Evolutionary conservation across 495 filamentous ascomycete species (phyloP), one percentile per base, ranked within the genome.

Genomic region (Cetradonia linearis): DNA sequence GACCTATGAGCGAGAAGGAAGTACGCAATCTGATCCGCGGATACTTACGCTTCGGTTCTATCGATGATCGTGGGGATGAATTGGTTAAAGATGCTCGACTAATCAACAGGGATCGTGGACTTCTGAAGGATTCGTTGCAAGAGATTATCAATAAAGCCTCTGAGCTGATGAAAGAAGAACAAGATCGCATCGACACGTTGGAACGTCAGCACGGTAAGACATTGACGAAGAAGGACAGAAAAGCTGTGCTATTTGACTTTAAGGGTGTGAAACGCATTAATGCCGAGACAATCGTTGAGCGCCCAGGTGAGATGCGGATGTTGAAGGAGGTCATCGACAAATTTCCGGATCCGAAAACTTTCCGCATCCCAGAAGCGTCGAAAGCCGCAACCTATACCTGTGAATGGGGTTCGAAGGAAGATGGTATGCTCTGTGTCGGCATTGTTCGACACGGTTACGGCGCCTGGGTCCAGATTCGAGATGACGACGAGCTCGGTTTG

Each of bases 341-440:
- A 9, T 76, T 81, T 7, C 46, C 82, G 18, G 86, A 92, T 62
- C 83, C 81, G 66, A 78, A 72, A 60, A 87, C 77, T 40, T 99
- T 97, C 73, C 86, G 89, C 20, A 81, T 99, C 33, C 85, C 89
- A 5, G 91, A 96, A 69, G 93, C 93, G 3, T 87, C 86, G 0
- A 99, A 97, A 66, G 78, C 86, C 14, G 88, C 92, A 3, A 79
- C 81, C 37, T 99, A 96, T 69, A 85, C 83, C 42, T 95, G 89
- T 66, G 74, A 84, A 33, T 99, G 93, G 93, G 90, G 89, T 55
- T 80, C 91, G 5, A 82, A 84, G 49, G 94, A 99, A 73, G 93
- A 99, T 68, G 93, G 88, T 36, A 99, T 99, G 93, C 83, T 99
- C 48, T 87, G 90, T 59, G 82, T 96, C 33, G 93, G 93, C 56